Evolutionary conservation across 2,329 filamentous ascomycete genomes (phyloP), one percentile per base, ranked within the genome.

Genomic region (Fusarium staphyleae): DNA sequence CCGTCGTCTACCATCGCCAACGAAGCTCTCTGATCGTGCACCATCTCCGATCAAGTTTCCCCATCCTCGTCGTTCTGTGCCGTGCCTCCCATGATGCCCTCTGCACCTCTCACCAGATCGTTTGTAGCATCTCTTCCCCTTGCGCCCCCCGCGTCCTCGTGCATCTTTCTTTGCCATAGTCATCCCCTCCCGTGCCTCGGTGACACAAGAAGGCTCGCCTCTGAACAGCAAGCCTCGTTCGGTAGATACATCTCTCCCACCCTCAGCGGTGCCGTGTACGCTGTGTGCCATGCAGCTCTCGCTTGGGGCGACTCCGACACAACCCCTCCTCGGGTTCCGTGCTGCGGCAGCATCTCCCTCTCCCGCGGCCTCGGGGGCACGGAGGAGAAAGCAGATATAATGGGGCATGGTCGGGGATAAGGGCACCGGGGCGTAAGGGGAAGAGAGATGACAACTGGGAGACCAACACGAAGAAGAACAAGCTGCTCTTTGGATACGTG

Each of bases 241-340:
- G 54, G 58, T 62, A 62, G 54, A 62, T 62, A 22, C 28, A 30
- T 30, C 32, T 47, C 49, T 47, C 41, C 12, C 22, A 33, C 37
- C 39, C 41, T 24, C 19, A 29, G 37, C 24, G 39, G 44, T 28
- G 35, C 29, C 40, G 33, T 24, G 3, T 3, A 24, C 39, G 45
- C 16, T 35, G 49, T 55, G 43, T 30, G 36, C 14, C 39, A 42
- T 45, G 35, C 26, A 30, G 48, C 33, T 24, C 24, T 48, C 44
- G 45, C 35, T 41, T 46, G 49, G 12, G 29, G 42, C 30, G 16
- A 36, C 42, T 43, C 30, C 24, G 35, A 55, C 29, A 35, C 34
- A 11, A 16, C 29, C 44, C 32, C 22, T 24, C 19, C 33, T 30
- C 53, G 19, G 30, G n/a, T 37, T 33, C 36, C 29, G n/a, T 16